phyloP scores from a whole-genome alignment of 768 basidiomycete species.

The Rubroboletus pulcherrimus region DNA sequence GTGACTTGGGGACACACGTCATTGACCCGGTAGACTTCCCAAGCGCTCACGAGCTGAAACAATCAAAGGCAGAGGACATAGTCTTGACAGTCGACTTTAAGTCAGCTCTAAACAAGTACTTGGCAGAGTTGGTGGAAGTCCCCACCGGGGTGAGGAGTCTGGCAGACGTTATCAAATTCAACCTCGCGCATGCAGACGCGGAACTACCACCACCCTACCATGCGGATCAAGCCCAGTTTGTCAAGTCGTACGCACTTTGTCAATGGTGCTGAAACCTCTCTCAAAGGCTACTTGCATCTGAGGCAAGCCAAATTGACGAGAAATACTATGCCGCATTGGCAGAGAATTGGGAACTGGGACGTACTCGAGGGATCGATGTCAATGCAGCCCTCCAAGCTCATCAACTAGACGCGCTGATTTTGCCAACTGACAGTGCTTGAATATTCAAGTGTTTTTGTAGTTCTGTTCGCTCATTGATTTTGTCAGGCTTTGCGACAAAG shows the following conservation, averaged over 20 bases:
- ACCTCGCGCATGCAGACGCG: slow-evolving; percentile 46
- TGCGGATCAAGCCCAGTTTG: slow-evolving; percentile 35
- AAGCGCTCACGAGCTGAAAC: slow-evolving; percentile 44
- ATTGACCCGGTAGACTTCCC: slow-evolving; percentile 64
- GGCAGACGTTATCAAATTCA: slow-evolving; percentile 56
- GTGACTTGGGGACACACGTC: slow-evolving; percentile 41
- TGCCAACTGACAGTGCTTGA: slow-evolving; percentile 39
- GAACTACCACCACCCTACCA: slow-evolving; percentile 40
- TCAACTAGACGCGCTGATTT: slow-evolving; percentile 49
- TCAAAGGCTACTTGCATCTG: slow-evolving; percentile 22
- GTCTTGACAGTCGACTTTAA: slow-evolving; percentile 59
- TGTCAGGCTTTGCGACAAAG: slow-evolving; percentile 27
- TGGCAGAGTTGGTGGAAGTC: slow-evolving; percentile 43
- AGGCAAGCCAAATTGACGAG: slow-evolving; percentile 34
- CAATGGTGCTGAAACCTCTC: slow-evolving; percentile 4
- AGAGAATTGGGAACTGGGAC: slow-evolving; percentile 46
- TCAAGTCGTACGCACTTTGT: not conserved
- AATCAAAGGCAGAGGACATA: slow-evolving; percentile 49
- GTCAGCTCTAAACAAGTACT: slow-evolving; percentile 44
- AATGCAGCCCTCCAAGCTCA: slow-evolving; percentile 46
- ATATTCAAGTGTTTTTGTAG: not conserved
- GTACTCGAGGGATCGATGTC: slow-evolving; percentile 54
- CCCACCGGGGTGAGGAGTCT: slow-evolving; percentile 58
- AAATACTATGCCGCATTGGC: slow-evolving; percentile 44
- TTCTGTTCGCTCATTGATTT: not conserved